Evolutionary conservation across 164 flowering plant species (phyloP).

Genomic region (Protea cynaroides): DNA sequence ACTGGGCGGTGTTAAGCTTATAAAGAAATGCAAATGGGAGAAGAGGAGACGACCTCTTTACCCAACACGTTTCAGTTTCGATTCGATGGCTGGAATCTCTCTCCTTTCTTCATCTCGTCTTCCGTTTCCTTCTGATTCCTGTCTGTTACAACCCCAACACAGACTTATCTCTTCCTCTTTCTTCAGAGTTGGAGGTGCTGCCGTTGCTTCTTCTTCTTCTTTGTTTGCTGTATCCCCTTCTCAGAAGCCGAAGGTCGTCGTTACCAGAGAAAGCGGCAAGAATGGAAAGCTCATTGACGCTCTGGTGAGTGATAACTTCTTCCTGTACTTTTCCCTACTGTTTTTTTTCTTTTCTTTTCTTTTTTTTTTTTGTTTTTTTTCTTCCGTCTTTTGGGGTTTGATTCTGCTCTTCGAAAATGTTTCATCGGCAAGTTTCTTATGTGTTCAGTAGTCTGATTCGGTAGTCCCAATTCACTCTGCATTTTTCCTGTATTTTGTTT

Average conservation of each 20-base stretch:
- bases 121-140: too few species aligned
- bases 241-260: constrained; percentile 58
- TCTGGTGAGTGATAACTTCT: constrained; percentile 37
- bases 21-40: too few species aligned
- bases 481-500: too few species aligned
- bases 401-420: neutral
- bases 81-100: too few species aligned
- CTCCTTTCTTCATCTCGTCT: too few species aligned
- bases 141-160: too few species aligned
- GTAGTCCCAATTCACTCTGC: neutral
- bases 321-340: neutral
- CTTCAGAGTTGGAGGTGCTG: constrained; percentile 11
- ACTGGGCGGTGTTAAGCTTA: too few species aligned
- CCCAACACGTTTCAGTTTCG: too few species aligned
- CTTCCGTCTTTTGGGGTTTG: neutral
- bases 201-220: constrained; percentile 14
- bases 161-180: constrained; percentile 8
- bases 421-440: neutral
- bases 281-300: constrained; percentile 75
- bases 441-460: neutral
- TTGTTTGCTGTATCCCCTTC: neutral
- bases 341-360: neutral
- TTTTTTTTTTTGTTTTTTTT: neutral
- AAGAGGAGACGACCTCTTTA: too few species aligned
- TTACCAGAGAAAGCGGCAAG: constrained; percentile 89